phyloP scores from a whole-genome alignment of 768 basidiomycete species.

The Termitomyces sp. region DNA sequence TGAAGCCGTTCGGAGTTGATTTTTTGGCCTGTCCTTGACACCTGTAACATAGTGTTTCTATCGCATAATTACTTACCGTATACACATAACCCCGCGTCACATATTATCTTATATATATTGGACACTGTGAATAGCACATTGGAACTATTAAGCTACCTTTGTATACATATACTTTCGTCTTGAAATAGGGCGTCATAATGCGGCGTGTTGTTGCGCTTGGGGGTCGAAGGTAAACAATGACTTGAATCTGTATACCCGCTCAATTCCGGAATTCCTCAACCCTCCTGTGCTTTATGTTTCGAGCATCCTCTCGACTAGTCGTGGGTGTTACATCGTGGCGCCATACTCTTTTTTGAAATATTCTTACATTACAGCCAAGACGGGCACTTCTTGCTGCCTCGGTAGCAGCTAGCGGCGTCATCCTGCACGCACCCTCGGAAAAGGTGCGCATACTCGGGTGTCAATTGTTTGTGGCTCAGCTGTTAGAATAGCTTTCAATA shows the following conservation, averaged over 20 bases:
- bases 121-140: background rate
- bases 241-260: background rate
- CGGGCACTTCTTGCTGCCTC: slow-evolving; percentile 28
- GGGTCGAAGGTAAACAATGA: background rate
- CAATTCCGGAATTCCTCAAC: slow-evolving; percentile 2
- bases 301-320: slow-evolving; percentile 14
- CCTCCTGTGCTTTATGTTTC: slow-evolving; percentile 8
- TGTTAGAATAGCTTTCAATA: slow-evolving; percentile 65
- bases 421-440: slow-evolving; percentile 21
- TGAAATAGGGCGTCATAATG: background rate
- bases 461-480: background rate
- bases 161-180: too few species aligned
- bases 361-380: slow-evolving; percentile 21
- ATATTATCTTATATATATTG: background rate
- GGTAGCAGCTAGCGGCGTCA: slow-evolving; percentile 25
- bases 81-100: background rate
- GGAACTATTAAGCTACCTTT: too few species aligned
- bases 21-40: background rate
- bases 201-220: background rate
- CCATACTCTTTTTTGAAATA: background rate
- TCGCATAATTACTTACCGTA: background rate
- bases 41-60: background rate
- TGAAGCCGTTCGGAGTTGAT: background rate
- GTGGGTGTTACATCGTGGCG: background rate
- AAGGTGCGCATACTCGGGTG: slow-evolving; percentile 20